Base-by-base conservation (phyloP, 495 filamentous ascomycete genomes). In the Lasiosphaeriaceae sp. region DNA sequence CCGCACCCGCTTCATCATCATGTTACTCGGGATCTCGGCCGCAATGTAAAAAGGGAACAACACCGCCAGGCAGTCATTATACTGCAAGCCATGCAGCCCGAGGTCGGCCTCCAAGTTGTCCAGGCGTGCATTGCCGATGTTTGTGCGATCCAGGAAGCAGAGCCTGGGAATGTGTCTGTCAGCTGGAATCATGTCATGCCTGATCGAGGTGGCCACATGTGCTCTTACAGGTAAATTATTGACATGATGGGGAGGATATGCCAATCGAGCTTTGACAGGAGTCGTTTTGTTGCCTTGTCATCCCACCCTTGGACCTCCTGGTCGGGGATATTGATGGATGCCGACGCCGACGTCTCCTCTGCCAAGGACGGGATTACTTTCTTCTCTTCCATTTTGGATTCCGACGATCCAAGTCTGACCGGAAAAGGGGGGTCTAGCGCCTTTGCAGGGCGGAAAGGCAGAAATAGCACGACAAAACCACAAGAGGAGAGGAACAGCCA, bases 51-150 rank as follows among this genome's bases (percentile, higher is more conserved):
- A 83, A 2, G 85, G 76, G 66, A 88, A 88, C 66, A 88, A 50
- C 12, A 66, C 46, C 19, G 84, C 83, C 2, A 92, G 77, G 12
- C 81, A 74, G 16, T 80, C 78, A 66, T 90, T 90, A 66, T 88
- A 80, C 52, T 66, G 66, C 21, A 69, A 39, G 3, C 78, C 79
- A 11, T 65, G 76, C 73, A 90, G 82, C n/a, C 74, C 47, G 11
- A 89, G 74, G 52, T 84, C 78, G 48, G 73, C 62, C 57, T 83
- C 71, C 3, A 90, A 73, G 21, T 80, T 79, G 47, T 78, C 84
- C 34, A 90, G 76, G 57, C 86, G 85, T 2, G 87, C 88, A 72
- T 90, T 91, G 29, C 87, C 89, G 52, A 90, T 83, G 63, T 90
- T 90, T 4, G 84, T 87, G 24, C 85, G 79, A 66, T 78, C 76